Evolutionary conservation across 768 basidiomycete genomes (phyloP).

Genomic region (Auricularia heimuer): DNA sequence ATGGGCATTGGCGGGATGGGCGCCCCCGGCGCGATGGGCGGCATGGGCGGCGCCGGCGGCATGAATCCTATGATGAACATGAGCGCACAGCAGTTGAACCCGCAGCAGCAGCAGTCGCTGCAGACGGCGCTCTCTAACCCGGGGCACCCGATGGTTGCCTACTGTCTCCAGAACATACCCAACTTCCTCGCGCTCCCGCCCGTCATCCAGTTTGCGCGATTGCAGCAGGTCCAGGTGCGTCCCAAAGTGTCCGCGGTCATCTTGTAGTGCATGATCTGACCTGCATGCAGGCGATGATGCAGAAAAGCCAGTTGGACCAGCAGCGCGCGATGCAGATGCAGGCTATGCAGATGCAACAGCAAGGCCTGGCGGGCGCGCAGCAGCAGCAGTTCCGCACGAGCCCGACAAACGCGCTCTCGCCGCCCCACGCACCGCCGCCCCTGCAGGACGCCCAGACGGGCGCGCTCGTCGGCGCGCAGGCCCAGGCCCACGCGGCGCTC

Average conservation of each 20-base stretch:
- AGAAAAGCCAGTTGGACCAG: not conserved
- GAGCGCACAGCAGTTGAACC: not conserved
- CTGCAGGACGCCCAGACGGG: conserved; percentile 1
- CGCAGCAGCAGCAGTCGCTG: not conserved
- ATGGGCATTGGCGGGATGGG: not conserved
- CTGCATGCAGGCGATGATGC: not conserved
- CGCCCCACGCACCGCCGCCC: not conserved
- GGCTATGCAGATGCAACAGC: not conserved
- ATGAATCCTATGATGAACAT: not conserved
- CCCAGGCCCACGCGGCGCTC: not conserved
- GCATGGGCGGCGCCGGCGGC: no score
- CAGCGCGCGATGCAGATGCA: not conserved
- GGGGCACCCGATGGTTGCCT: not conserved
- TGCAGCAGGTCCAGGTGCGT: not conserved
- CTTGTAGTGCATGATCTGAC: no score
- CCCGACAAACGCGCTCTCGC: not conserved
- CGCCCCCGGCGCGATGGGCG: not conserved
- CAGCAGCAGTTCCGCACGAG: not conserved
- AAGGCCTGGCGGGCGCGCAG: not conserved
- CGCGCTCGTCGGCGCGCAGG: not conserved
- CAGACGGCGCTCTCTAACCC: not conserved
- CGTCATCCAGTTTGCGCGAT: not conserved
- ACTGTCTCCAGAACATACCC: not conserved
- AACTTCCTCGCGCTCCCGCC: not conserved
- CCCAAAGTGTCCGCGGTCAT: not conserved